A percentile compares a stretch with the other conserved stretches of the same genome.
Evolutionary conservation across 768 basidiomycete genomes (phyloP).

Genomic region (Cystofilobasidium capitatum): DNA sequence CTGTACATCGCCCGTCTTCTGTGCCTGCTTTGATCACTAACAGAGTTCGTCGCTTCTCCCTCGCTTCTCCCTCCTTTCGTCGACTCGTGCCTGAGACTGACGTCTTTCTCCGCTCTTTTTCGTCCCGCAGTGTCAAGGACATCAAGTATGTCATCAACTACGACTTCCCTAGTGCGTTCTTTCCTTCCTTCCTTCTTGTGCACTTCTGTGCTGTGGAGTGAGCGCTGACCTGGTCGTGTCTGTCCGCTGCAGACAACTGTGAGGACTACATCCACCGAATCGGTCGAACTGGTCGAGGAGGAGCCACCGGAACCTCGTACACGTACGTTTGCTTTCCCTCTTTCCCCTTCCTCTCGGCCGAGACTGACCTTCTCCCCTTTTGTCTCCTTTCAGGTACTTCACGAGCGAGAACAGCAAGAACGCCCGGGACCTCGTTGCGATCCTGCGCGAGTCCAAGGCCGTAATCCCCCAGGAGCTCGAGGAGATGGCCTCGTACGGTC

Average conservation of each 20-base stretch:
- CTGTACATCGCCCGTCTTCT: conserved; percentile 17
- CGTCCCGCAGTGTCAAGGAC: conserved; percentile 71
- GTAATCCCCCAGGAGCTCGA: conserved; percentile 77
- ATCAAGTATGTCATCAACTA: conserved; percentile 87
- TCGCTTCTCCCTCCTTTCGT: not conserved
- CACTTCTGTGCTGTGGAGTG: not conserved
- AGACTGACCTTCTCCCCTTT: not conserved
- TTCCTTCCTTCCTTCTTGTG: not conserved
- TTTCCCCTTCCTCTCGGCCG: no score
- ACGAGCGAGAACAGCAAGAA: conserved; percentile 61
- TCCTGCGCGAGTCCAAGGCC: conserved; percentile 79
- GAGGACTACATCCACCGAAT: conserved; percentile 99
- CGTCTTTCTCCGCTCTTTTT: conserved; percentile 29
- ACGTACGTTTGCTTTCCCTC: conserved; percentile 97
- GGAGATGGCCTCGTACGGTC: conserved; percentile 82
- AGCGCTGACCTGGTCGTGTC: no score
- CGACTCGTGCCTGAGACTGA: not conserved
- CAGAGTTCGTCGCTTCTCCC: conserved; percentile 22
- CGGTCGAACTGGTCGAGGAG: conserved; percentile 69
- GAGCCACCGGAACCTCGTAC: conserved; percentile 73
- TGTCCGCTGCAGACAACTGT: conserved; percentile 53
- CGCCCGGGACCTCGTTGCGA: conserved; percentile 79
- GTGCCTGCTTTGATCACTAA: conserved; percentile 2
- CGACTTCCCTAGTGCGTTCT: conserved; percentile 64
- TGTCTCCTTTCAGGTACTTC: conserved; percentile 1